A percentile compares a stretch with the other conserved stretches of the same genome.
Evolutionary conservation across 805 yeast species (phyloP).

Genomic region (Suhomyces emberorum): DNA sequence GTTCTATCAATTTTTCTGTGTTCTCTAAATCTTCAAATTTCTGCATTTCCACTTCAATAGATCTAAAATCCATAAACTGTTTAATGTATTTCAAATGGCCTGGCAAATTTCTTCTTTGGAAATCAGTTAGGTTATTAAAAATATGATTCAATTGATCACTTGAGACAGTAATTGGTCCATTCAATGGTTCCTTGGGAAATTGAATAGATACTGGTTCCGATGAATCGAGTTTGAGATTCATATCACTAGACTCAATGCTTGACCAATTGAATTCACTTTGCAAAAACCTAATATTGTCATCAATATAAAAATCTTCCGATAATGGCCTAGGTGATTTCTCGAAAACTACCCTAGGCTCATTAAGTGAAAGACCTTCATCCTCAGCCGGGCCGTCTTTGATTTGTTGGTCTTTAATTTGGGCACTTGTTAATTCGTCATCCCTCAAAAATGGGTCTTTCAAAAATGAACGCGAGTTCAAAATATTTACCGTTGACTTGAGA

Average conservation of each 20-base stretch:
- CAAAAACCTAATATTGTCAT: conserved; percentile 29
- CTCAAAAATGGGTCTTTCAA: conserved; percentile 27
- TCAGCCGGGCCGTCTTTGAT: conserved; percentile 22
- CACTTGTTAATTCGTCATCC: conserved; percentile 42
- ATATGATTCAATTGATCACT: conserved; percentile 24
- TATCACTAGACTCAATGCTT: conserved; percentile 8
- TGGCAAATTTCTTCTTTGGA: conserved; percentile 26
- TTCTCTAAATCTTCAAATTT: conserved; percentile 27
- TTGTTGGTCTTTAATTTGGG: conserved; percentile 40
- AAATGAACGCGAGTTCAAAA: not conserved
- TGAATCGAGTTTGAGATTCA: conserved; percentile 2
- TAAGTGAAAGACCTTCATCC: conserved; percentile 3
- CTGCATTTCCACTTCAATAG: conserved; percentile 26
- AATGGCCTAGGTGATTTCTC: conserved; percentile 7
- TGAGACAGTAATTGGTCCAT: conserved; percentile 17
- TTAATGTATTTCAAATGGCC: conserved; percentile 31
- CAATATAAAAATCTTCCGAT: conserved; percentile 26
- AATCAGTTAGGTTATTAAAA: conserved; percentile 20
- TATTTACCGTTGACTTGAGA: not conserved
- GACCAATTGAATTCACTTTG: conserved; percentile 26
- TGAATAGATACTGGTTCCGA: conserved; percentile 3
- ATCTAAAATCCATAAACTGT: conserved; percentile 35
- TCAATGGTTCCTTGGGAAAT: not conserved
- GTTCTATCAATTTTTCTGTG: not conserved
- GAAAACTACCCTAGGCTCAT: not conserved